Evolutionary conservation across 225 moss, liverwort and hornwort genomes (phyloP).

Genomic region (Physcomitrium patens): DNA sequence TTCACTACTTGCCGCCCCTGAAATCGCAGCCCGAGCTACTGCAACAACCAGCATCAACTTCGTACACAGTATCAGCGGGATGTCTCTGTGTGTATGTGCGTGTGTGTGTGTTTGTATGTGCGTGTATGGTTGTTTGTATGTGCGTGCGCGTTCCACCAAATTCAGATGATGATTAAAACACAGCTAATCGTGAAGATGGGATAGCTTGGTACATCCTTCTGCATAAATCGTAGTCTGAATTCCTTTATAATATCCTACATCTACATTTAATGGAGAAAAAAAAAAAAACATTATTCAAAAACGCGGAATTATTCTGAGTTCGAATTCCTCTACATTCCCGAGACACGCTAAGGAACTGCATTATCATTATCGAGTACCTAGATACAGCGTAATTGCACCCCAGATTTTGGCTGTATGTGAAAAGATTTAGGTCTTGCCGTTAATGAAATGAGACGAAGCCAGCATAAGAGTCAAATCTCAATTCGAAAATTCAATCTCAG

Average conservation of each 20-base stretch:
- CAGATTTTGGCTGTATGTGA: background rate
- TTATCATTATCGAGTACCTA: no score
- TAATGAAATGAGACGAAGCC: background rate
- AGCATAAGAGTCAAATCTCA: background rate
- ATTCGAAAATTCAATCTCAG: background rate
- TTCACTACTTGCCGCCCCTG: slow-evolving; percentile 18
- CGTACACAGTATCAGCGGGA: slow-evolving; percentile 16
- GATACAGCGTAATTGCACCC: no score
- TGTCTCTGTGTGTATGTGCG: background rate
- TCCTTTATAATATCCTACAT: background rate
- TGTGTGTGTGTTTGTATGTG: background rate
- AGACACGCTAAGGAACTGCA: no score
- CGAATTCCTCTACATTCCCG: no score
- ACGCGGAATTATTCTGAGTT: no score
- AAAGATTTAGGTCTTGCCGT: background rate
- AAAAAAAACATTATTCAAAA: no score
- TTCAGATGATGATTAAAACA: background rate
- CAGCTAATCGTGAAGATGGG: background rate
- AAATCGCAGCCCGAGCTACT: slow-evolving; percentile 23
- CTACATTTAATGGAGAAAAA: no score
- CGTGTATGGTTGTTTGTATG: background rate
- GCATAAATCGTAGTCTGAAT: background rate
- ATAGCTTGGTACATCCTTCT: background rate
- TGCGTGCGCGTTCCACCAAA: background rate
- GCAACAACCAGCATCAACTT: slow-evolving; percentile 23